These are phyloP conservation scores for Hypoxylon sp. DNA, from an alignment of 2,329 filamentous ascomycete species.

Conservation along the genomic window DNA sequence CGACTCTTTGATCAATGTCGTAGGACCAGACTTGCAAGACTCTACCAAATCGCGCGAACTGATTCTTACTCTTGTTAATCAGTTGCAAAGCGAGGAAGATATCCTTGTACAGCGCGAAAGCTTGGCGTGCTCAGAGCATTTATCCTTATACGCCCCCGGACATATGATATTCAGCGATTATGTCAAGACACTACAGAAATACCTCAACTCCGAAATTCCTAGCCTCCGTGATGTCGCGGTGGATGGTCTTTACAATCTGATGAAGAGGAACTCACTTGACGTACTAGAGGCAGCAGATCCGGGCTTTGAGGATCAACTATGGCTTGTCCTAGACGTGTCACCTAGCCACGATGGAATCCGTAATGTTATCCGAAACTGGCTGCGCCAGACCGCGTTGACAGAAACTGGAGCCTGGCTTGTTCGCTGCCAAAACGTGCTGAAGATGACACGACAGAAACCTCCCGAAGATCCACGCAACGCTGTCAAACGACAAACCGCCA, in stretches of 20 bases:
- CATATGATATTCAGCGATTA: conserved; percentile 88
- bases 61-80: conserved; percentile 85
- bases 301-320: conserved; percentile 90
- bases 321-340: conserved; percentile 85
- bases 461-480: conserved; percentile 64
- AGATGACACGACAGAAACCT: conserved; percentile 81
- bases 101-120: conserved; percentile 79
- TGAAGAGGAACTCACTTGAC: conserved; percentile 90
- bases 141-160: conserved; percentile 90
- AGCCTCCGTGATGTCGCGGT: conserved; percentile 84
- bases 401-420: conserved; percentile 90
- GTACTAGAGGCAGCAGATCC: conserved; percentile 81
- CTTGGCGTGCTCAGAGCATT: conserved; percentile 86
- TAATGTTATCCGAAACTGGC: conserved; percentile 92
- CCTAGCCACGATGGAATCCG: conserved; percentile 84
- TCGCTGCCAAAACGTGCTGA: conserved; percentile 88
- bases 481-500: conserved; percentile 63
- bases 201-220: conserved; percentile 76
- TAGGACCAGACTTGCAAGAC: conserved; percentile 95
- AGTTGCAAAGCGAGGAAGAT: conserved; percentile 83
- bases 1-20: conserved; percentile 95
- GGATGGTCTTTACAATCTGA: conserved; percentile 91
- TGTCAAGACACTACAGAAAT: conserved; percentile 82
- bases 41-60: conserved; percentile 91
- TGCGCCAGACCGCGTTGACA: conserved; percentile 86